A percentile compares a stretch with the other conserved stretches of the same genome.
Evolutionary conservation across 345 rosid genomes (phyloP).

Genomic region (Bretschneidera sinensis): DNA sequence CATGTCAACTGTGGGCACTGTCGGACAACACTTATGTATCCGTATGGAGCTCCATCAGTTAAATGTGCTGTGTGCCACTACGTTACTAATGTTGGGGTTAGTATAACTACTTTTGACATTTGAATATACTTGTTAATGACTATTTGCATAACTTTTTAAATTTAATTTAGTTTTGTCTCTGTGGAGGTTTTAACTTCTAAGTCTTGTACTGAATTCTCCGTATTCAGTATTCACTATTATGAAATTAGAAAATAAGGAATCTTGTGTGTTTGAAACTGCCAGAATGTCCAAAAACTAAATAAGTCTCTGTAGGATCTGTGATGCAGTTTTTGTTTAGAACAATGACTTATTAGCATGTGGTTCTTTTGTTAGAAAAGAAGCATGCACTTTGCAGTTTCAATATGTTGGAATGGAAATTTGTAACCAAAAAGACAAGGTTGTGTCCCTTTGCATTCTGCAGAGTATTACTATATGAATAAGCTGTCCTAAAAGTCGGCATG

Average conservation of each 20-base stretch:
- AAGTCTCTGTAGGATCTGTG: too few species aligned
- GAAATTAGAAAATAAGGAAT: background rate
- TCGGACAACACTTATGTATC: constrained; percentile 76
- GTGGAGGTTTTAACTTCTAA: too few species aligned
- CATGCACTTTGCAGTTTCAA: too few species aligned
- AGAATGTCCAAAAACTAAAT: background rate
- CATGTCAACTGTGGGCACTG: constrained; percentile 82
- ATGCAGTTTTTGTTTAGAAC: too few species aligned
- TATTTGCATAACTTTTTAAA: too few species aligned
- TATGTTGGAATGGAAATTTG: too few species aligned
- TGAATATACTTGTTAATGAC: too few species aligned
- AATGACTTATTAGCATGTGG: background rate
- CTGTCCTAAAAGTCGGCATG: too few species aligned
- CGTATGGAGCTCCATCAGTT: constrained; percentile 89
- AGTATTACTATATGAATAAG: too few species aligned
- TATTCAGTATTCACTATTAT: background rate
- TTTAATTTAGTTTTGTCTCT: background rate
- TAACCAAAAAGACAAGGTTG: too few species aligned
- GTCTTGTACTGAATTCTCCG: background rate
- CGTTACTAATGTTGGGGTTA: constrained; percentile 70
- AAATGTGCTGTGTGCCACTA: constrained; percentile 88
- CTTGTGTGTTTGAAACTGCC: background rate
- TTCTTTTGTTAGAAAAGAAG: background rate
- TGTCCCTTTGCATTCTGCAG: too few species aligned
- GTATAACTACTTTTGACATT: constrained; percentile 28